phyloP scores from a whole-genome alignment of 2,329 filamentous ascomycete species.

The Lasiodiplodia citricola region DNA sequence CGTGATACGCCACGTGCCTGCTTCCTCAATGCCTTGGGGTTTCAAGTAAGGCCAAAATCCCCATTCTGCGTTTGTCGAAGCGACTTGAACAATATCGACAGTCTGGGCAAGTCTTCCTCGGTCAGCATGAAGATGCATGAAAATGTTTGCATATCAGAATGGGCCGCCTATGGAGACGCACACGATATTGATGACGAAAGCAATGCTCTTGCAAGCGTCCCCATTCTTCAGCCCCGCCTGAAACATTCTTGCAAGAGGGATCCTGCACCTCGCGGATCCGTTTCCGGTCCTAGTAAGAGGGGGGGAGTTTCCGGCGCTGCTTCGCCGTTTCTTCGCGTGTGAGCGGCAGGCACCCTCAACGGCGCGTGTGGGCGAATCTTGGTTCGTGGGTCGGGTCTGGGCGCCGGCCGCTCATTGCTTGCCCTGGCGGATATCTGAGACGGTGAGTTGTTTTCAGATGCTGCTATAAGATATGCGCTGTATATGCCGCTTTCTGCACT shows the following conservation, averaged over 20 bases:
- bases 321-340: neutral
- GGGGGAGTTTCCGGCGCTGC: neutral
- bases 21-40: neutral
- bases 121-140: neutral
- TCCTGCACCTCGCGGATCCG: neutral
- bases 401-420: neutral
- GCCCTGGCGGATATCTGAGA: constrained; percentile 21
- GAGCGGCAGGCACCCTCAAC: neutral
- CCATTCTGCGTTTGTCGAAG: neutral
- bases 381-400: constrained; percentile 8
- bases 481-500: constrained; percentile 1
- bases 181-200: constrained; percentile 1
- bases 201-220: neutral
- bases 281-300: neutral
- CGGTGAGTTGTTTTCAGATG: neutral
- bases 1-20: neutral
- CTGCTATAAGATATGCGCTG: constrained; percentile 1
- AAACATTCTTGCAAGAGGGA: neutral
- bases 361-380: constrained; percentile 11
- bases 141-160: constrained; percentile 8
- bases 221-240: neutral
- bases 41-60: neutral
- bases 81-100: neutral
- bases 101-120: neutral
- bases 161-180: neutral